Conservation (phyloP, 164 flowering plant species). For the Saururus chinensis region DNA sequence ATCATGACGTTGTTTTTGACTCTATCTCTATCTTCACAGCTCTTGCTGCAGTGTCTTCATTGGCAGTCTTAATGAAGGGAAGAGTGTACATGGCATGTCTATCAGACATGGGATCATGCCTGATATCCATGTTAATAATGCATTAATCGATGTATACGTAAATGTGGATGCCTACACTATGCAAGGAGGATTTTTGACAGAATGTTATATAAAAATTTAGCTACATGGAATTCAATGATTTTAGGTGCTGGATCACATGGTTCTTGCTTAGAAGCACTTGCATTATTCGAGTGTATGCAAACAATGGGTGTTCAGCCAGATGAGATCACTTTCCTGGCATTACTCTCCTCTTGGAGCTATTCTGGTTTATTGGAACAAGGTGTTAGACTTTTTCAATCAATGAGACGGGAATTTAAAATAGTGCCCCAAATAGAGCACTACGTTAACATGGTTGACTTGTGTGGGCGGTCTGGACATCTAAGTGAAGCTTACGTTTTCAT, state of each 20-base stretch:
- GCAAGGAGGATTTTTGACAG: conserved; percentile 24
- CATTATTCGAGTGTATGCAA: conserved; percentile 33
- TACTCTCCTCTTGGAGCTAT: conserved; percentile 57
- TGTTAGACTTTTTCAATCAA: conserved; percentile 25
- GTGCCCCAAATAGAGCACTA: conserved; percentile 50
- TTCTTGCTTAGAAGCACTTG: conserved; percentile 26
- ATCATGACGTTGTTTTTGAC: conserved; percentile 29
- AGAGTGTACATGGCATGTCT: conserved; percentile 38
- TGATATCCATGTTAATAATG: conserved; percentile 39
- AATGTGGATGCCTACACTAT: conserved; percentile 38
- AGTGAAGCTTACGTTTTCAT: conserved; percentile 43
- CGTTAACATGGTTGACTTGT: conserved; percentile 41
- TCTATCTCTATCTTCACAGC: conserved; percentile 33
- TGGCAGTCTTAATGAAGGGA: conserved; percentile 37
- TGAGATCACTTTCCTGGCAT: conserved; percentile 37
- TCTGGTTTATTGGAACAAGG: conserved; percentile 44
- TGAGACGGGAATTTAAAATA: conserved; percentile 27
- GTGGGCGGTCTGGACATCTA: conserved; percentile 48
- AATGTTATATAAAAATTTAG: conserved; percentile 24
- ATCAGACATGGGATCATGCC: conserved; percentile 24
- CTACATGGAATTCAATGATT: conserved; percentile 55
- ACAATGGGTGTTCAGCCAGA: conserved; percentile 28
- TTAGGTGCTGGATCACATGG: conserved; percentile 55
- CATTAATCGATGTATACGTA: conserved; percentile 48
- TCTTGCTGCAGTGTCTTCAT: conserved; percentile 35